A percentile compares a stretch with the other conserved stretches of the same genome.
phyloP scores from a whole-genome alignment of 2,329 filamentous ascomycete species.

The Erysiphe pulchra region DNA sequence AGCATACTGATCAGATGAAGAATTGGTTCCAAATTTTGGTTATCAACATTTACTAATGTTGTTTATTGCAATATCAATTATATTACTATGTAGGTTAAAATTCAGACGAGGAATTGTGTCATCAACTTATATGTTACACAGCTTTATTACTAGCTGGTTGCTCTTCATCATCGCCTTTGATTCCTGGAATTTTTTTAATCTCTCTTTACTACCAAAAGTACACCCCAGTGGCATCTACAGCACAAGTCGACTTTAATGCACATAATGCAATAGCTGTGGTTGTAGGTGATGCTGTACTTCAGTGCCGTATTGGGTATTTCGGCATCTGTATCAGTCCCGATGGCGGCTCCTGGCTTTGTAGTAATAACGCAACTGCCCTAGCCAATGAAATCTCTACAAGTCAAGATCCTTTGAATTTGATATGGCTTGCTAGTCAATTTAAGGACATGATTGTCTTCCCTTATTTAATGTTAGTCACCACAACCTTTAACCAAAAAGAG shows the following conservation, averaged over 20 bases:
- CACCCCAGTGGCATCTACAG: conserved; percentile 52
- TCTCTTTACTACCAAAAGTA: conserved; percentile 85
- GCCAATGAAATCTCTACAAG: conserved; percentile 74
- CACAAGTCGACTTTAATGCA: conserved; percentile 77
- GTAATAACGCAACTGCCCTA: conserved; percentile 84
- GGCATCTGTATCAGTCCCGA: conserved; percentile 90
- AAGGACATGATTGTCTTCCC: conserved; percentile 98
- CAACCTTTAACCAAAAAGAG: not conserved
- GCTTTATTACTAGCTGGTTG: conserved; percentile 82
- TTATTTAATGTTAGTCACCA: conserved; percentile 53
- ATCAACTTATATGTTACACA: conserved; percentile 16
- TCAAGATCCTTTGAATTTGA: conserved; percentile 85
- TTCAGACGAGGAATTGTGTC: not conserved
- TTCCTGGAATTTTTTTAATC: conserved; percentile 89
- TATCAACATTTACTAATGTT: conserved; percentile 91
- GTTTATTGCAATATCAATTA: conserved; percentile 76
- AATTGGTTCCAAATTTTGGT: conserved; percentile 9
- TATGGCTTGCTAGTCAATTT: conserved; percentile 92
- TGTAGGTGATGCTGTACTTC: conserved; percentile 57
- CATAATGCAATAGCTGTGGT: conserved; percentile 73
- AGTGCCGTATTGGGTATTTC: conserved; percentile 90
- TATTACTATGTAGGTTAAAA: conserved; percentile 57
- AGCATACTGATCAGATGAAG: too few species aligned
- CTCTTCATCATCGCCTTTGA: conserved; percentile 83
- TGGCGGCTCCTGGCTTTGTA: conserved; percentile 77